Conservation (phyloP, 2,329 filamentous ascomycete species). For the Clarireedia paspali region DNA sequence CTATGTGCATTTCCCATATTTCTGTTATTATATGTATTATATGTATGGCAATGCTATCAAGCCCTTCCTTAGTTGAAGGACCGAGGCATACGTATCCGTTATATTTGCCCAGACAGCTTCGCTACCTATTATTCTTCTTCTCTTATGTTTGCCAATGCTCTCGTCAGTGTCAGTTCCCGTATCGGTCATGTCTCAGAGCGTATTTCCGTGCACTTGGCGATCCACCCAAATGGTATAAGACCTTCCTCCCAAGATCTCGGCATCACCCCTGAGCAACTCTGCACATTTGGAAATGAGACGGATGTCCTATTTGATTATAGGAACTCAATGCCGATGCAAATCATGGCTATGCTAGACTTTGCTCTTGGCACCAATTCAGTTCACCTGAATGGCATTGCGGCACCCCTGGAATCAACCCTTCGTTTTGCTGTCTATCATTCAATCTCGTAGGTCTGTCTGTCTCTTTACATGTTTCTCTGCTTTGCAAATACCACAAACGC, state of each 20-base stretch:
- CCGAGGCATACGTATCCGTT: too few species aligned
- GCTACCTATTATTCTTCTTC: too few species aligned
- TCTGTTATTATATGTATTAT: too few species aligned
- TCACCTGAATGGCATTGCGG: not conserved
- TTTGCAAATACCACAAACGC: not conserved
- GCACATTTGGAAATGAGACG: slow-evolving; percentile 1
- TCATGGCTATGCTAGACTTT: not conserved
- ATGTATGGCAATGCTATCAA: too few species aligned
- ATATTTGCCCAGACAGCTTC: too few species aligned
- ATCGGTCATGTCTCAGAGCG: slow-evolving; percentile 1
- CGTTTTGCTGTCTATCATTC: not conserved
- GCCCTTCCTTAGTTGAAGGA: too few species aligned
- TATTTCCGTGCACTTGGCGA: slow-evolving; percentile 9
- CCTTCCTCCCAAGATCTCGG: slow-evolving; percentile 9
- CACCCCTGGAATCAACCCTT: not conserved
- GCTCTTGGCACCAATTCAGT: not conserved
- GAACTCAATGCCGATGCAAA: not conserved
- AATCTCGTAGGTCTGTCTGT: not conserved
- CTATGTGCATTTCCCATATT: too few species aligned
- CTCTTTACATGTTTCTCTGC: not conserved
- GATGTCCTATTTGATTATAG: not conserved
- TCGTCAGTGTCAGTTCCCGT: not conserved
- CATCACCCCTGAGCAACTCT: slow-evolving; percentile 2
- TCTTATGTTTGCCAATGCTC: not conserved
- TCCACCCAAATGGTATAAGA: slow-evolving; percentile 5